A percentile compares a stretch with the other conserved stretches of the same genome.
Evolutionary conservation across 2,329 filamentous ascomycete species (phyloP).

Genomic region (Orbilia javanica): DNA sequence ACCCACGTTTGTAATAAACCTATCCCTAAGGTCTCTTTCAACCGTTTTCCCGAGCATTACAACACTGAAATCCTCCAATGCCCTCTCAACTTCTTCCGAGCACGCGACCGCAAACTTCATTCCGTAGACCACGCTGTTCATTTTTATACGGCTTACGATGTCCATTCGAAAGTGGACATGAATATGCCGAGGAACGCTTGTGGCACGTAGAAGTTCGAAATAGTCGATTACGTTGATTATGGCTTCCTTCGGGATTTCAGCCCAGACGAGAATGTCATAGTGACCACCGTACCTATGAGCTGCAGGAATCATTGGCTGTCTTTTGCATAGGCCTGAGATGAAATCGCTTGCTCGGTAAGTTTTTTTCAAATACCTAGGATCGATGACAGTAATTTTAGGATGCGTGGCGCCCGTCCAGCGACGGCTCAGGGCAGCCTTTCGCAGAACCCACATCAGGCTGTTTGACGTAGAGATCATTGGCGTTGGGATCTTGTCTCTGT

Average conservation of each 20-base stretch:
- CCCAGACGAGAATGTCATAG: conserved; percentile 53
- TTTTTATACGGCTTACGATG: conserved; percentile 43
- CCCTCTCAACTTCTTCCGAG: conserved; percentile 26
- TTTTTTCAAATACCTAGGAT: conserved; percentile 37
- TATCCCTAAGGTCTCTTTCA: conserved; percentile 14
- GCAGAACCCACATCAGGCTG: conserved; percentile 54
- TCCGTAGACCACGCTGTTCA: conserved; percentile 33
- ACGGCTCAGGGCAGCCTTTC: conserved; percentile 48
- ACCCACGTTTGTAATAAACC: conserved; percentile 19
- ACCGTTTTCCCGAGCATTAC: conserved; percentile 27
- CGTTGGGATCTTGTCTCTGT: conserved; percentile 46
- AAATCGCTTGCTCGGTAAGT: conserved; percentile 40
- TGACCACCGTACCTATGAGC: conserved; percentile 54
- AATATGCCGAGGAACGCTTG: conserved; percentile 43
- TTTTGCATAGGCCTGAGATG: conserved; percentile 31
- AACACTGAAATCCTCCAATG: conserved; percentile 31
- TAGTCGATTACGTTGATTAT: conserved; percentile 52
- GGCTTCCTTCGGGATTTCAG: conserved; percentile 39
- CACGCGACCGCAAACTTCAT: conserved; percentile 54
- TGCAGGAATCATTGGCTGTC: conserved; percentile 42
- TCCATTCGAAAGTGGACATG: conserved; percentile 51
- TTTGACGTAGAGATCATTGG: conserved; percentile 55
- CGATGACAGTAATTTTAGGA: conserved; percentile 44
- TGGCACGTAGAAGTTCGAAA: conserved; percentile 39
- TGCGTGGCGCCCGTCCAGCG: conserved; percentile 40